Evolutionary conservation across 2,329 filamentous ascomycete genomes (phyloP).

Genomic region (Colletotrichum tamarilloi): DNA sequence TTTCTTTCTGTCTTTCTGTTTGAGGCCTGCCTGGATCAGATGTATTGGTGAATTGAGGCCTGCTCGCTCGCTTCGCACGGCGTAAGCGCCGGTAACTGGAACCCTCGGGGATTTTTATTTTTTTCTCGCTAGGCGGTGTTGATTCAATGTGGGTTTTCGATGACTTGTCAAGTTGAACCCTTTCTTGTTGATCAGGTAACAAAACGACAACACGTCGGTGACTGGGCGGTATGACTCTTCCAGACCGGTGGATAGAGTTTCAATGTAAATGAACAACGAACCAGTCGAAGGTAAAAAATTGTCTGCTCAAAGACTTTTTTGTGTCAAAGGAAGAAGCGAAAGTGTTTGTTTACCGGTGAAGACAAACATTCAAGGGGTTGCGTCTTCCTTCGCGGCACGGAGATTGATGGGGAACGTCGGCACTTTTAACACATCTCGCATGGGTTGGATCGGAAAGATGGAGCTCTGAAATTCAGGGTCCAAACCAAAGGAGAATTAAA

Average conservation of each 20-base stretch:
- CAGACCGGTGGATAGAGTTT: constrained; percentile 14
- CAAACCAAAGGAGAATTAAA: background rate
- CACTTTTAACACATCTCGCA: constrained; percentile 19
- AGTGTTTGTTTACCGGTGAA: constrained; percentile 1
- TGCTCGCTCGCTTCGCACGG: constrained; percentile 23
- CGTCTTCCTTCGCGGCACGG: background rate
- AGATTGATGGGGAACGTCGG: background rate
- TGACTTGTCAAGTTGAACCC: constrained; percentile 7
- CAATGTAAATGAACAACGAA: constrained; percentile 18
- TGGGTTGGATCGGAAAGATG: background rate
- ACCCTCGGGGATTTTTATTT: background rate
- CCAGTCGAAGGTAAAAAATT: constrained; percentile 7
- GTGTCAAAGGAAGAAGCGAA: background rate
- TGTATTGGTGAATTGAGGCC: constrained; percentile 17
- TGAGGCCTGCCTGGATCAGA: background rate
- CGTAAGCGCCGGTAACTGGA: background rate
- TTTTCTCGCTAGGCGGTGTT: background rate
- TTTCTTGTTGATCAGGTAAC: constrained; percentile 4
- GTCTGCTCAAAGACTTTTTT: background rate
- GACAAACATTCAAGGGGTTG: background rate
- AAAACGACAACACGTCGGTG: background rate
- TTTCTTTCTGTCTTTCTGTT: background rate
- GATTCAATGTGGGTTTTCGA: background rate
- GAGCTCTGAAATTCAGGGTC: constrained; percentile 23
- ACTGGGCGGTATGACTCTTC: constrained; percentile 1